Evolutionary conservation across 352 stramenopile genomes (phyloP).

Genomic region (Peronospora tabacina): DNA sequence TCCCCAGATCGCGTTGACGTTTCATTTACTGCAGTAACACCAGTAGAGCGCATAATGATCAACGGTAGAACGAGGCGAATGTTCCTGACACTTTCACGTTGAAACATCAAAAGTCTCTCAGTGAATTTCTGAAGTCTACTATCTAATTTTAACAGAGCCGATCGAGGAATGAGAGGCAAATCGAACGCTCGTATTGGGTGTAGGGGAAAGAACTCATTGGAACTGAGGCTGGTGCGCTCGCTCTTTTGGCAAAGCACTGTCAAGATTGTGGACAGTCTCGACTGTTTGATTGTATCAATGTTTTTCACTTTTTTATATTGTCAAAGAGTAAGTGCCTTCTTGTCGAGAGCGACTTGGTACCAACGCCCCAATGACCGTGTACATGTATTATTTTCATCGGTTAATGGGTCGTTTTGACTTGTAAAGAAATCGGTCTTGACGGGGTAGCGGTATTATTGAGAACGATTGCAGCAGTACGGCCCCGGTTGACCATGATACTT

Average conservation of each 20-base stretch:
- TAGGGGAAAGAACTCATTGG: conserved; percentile 18
- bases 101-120: conserved; percentile 5
- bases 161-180: conserved; percentile 27
- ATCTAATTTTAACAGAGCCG: conserved; percentile 1
- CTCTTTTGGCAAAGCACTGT: conserved; percentile 17
- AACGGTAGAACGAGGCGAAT: conserved; percentile 8
- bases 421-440: neutral
- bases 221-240: conserved; percentile 9
- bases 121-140: neutral
- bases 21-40: neutral
- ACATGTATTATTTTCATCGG: too few relatives aligned
- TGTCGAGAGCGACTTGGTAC: too few relatives aligned
- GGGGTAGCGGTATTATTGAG: too few relatives aligned
- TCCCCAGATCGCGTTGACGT: conserved; percentile 22
- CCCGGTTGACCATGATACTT: neutral
- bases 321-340: too few relatives aligned
- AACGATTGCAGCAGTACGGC: too few relatives aligned
- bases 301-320: too few relatives aligned
- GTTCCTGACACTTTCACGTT: neutral
- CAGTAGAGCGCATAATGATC: conserved; percentile 3
- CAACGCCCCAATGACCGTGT: too few relatives aligned
- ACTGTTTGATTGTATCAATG: conserved; percentile 2
- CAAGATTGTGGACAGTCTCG: conserved; percentile 11
- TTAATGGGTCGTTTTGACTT: neutral
- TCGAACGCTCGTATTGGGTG: conserved; percentile 6